Evolutionary conservation across 306 rosid genomes (phyloP).

Genomic region (Trichosanthes cucumerina): DNA sequence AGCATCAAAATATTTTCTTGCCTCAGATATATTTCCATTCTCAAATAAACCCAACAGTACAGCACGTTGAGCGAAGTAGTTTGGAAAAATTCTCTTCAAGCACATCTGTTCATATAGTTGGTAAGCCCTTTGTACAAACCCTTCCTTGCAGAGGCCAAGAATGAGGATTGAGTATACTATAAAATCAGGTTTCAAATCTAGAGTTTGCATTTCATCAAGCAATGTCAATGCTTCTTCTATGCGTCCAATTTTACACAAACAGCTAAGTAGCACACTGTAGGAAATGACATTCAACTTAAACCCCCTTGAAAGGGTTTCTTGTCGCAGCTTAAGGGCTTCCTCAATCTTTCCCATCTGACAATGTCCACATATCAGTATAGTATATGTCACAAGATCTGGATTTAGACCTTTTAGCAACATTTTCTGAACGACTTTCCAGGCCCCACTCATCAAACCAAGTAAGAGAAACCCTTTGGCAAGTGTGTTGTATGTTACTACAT

Average conservation of each 20-base stretch:
- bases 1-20: slow-evolving; percentile 35
- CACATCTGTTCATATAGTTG: slow-evolving; percentile 33
- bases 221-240: slow-evolving; percentile 32
- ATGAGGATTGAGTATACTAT: slow-evolving; percentile 36
- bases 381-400: slow-evolving; percentile 32
- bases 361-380: slow-evolving; percentile 39
- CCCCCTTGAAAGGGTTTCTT: slow-evolving; percentile 34
- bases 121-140: slow-evolving; percentile 29
- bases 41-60: slow-evolving; percentile 28
- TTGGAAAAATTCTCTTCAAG: slow-evolving; percentile 26
- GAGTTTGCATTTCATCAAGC: slow-evolving; percentile 35
- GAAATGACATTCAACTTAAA: slow-evolving; percentile 27
- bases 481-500: slow-evolving; percentile 33
- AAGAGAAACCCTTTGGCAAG: slow-evolving; percentile 42
- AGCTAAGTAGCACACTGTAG: slow-evolving; percentile 33
- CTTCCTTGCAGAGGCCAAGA: slow-evolving; percentile 42
- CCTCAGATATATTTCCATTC: slow-evolving; percentile 27
- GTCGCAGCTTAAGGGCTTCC: slow-evolving; percentile 30
- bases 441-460: slow-evolving; percentile 37
- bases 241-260: slow-evolving; percentile 36
- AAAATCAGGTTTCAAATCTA: slow-evolving; percentile 29
- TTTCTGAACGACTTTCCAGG: slow-evolving; percentile 26
- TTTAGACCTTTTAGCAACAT: slow-evolving; percentile 33
- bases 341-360: slow-evolving; percentile 32
- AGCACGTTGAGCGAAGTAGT: slow-evolving; percentile 24